Base-by-base conservation (phyloP, 345 rosid species). In the Arabidopsis arenosa region DNA sequence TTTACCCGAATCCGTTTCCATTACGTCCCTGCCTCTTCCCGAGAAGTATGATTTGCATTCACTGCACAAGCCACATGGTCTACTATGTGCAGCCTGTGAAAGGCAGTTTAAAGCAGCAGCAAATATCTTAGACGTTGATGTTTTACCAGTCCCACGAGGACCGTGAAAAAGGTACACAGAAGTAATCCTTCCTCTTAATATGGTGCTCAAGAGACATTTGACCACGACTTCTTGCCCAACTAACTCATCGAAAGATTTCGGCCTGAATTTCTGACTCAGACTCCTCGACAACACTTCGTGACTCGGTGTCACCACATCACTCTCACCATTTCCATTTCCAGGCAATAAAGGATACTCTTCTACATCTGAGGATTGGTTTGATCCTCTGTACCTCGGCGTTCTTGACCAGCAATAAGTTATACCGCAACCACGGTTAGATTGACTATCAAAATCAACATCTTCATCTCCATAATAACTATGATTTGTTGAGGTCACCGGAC, bases 101-200 rank as follows among this genome's bases (percentile, higher is more conserved):
- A 95, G 89, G 54, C 99, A 95, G 79, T 92, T 95, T 49, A 95
- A 81, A 17, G 97, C 97, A 80, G 96, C 91, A 70, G 97, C 94
- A 80, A 92, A 92, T 59, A 95, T 86, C 82, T 87, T 87, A 9
- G 97, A 85, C 7, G 99, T 90, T 41, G 91, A 90, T 7, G 97
- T 95, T 84, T 95, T 92, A 44, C 99, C 99, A 0, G 97, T 87
- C 26, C 97, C 99, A 44, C 91, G 97, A 74, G 97, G 97, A 44
- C 99, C 99, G 30, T 92, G 89, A 65, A 95, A 92, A 26, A 95
- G 91, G 77, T 95, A 89, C 7, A 89, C 54, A 30, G 97, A 86
- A 59, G 97, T 58, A 75, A 92, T 77, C 82, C 87, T 88, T 49
- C 91, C 96, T 66, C 84, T 88, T 47, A 90, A 82, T 60, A 95